Conservation (phyloP, 2,329 filamentous ascomycete species). For the Macrophomina phaseolina region DNA sequence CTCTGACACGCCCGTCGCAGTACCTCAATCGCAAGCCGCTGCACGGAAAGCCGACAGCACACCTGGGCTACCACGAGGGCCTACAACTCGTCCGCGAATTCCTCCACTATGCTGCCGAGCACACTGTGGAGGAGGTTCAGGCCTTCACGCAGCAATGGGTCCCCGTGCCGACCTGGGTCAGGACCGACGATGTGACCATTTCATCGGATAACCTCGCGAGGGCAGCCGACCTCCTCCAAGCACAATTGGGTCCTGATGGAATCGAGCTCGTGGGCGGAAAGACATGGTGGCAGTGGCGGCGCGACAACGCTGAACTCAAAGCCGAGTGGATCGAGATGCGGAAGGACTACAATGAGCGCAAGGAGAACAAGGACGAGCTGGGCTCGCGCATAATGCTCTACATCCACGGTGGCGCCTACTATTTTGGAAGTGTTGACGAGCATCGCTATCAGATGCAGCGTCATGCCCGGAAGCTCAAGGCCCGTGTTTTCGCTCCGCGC, state of each 20-base stretch:
- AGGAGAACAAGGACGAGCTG: constrained; percentile 60
- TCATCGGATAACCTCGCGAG: constrained; percentile 64
- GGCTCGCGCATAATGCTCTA: constrained; percentile 87
- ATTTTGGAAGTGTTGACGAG: constrained; percentile 93
- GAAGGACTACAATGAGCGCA: constrained; percentile 75
- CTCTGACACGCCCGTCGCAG: constrained; percentile 50
- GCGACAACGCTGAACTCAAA: constrained; percentile 67
- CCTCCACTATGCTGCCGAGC: constrained; percentile 80
- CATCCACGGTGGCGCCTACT: constrained; percentile 93
- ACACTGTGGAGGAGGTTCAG: constrained; percentile 92
- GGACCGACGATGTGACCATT: constrained; percentile 72
- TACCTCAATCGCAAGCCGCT: constrained; percentile 81
- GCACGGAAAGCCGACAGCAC: constrained; percentile 80
- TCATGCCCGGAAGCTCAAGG: constrained; percentile 92
- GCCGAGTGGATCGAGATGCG: constrained; percentile 98
- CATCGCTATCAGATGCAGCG: constrained; percentile 98
- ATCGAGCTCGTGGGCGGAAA: constrained; percentile 81
- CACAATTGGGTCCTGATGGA: constrained; percentile 78
- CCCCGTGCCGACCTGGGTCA: constrained; percentile 86
- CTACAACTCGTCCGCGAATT: constrained; percentile 87
- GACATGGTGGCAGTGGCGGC: constrained; percentile 76
- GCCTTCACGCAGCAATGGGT: constrained; percentile 92
- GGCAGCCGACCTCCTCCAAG: constrained; percentile 69
- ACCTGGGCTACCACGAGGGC: constrained; percentile 93
- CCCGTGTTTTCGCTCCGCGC: constrained; percentile 80